Evolutionary conservation across 108 stramenopile species (phyloP).

Genomic region (Nitzschia sp.): DNA sequence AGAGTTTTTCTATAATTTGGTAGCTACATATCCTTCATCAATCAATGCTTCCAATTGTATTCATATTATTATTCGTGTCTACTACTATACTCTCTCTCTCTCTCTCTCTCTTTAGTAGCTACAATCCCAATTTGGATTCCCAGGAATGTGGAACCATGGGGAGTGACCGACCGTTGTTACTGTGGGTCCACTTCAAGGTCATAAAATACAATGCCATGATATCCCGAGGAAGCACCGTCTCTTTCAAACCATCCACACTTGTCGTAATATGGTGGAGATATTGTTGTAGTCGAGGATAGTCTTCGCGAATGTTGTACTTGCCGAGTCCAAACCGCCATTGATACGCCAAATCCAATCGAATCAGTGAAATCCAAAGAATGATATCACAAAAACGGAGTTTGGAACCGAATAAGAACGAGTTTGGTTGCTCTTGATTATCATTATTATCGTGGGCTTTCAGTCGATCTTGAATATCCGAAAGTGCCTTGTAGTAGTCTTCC

Average conservation of each 20-base stretch:
- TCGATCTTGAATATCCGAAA: background rate
- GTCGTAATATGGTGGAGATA: background rate
- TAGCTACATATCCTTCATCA: too few species aligned
- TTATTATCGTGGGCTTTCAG: background rate
- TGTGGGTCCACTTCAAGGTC: background rate
- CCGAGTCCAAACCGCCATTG: background rate
- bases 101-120: too few species aligned
- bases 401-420: background rate
- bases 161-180: background rate
- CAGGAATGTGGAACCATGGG: background rate
- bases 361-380: background rate
- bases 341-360: background rate
- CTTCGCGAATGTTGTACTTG: background rate
- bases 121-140: background rate
- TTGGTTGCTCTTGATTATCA: too few species aligned
- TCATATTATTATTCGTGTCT: too few species aligned
- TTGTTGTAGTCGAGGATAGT: background rate
- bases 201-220: background rate
- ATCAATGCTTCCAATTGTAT: too few species aligned
- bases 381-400: background rate
- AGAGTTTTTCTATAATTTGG: too few species aligned
- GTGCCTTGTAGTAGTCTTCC: background rate
- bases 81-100: too few species aligned
- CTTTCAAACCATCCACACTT: background rate
- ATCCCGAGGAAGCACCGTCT: background rate